Evolutionary conservation across 768 basidiomycete genomes (phyloP).

Genomic region (Suillus cothurnatus): DNA sequence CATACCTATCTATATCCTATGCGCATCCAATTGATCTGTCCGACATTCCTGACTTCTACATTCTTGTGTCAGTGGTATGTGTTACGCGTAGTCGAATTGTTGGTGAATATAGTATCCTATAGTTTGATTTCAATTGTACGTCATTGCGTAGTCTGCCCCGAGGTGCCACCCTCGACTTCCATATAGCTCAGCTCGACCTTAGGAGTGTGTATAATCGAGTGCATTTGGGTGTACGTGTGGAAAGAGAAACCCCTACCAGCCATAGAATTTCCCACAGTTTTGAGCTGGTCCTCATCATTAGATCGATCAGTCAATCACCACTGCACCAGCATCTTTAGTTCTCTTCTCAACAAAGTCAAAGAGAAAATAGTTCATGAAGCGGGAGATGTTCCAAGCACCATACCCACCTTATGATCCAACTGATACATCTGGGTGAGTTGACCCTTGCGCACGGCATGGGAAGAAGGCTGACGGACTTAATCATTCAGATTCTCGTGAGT

Average conservation of each 20-base stretch:
- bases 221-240: background rate
- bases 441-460: conserved; percentile 7
- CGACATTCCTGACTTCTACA: background rate
- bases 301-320: background rate
- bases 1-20: background rate
- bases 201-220: background rate
- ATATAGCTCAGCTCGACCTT: background rate
- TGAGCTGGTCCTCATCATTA: background rate
- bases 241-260: background rate
- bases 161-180: background rate
- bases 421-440: conserved; percentile 60
- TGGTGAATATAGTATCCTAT: background rate
- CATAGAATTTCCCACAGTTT: background rate
- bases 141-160: background rate
- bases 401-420: conserved; percentile 75
- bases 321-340: background rate
- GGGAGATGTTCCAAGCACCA: conserved; percentile 49
- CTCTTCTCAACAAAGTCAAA: background rate
- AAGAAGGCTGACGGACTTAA: conserved; percentile 5
- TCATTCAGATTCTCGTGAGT: conserved; percentile 64
- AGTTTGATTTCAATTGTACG: background rate
- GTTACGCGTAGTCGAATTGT: background rate
- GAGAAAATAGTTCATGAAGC: background rate
- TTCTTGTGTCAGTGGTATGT: background rate
- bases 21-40: background rate